A percentile compares a stretch with the other conserved stretches of the same genome.
These are phyloP conservation scores for Heterobasidion irregulare DNA, from an alignment of 1,284 basidiomycete species.

Conservation along the genomic window DNA sequence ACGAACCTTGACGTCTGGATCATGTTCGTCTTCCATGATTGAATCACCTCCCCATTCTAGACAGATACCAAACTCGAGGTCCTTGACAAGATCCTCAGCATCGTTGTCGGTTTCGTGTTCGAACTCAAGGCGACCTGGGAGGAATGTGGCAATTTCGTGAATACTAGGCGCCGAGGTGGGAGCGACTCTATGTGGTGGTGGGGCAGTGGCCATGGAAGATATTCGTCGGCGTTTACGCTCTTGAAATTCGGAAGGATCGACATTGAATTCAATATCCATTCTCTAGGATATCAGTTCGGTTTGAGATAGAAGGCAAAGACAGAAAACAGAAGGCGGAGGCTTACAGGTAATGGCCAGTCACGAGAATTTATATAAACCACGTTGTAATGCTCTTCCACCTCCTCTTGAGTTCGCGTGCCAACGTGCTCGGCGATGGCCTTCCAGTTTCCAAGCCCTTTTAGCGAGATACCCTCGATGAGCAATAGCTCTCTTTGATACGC, in stretches of 20 bases:
- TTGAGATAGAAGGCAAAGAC: background rate
- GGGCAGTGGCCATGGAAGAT: conserved; percentile 50
- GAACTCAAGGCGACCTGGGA: conserved; percentile 95
- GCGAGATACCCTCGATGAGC: conserved; percentile 83
- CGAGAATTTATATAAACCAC: conserved; percentile 75
- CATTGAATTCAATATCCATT: conserved; percentile 65
- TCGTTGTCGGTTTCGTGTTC: conserved; percentile 97
- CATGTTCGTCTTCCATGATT: conserved; percentile 68
- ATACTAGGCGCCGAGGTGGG: conserved; percentile 92
- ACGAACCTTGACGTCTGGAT: conserved; percentile 60
- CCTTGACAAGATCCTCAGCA: conserved; percentile 92
- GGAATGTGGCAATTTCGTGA: conserved; percentile 90
- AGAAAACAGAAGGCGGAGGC: conserved; percentile 13
- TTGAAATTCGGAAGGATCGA: conserved; percentile 80
- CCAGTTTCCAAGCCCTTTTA: conserved; percentile 96
- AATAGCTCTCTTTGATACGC: conserved; percentile 66
- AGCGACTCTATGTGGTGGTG: conserved; percentile 55
- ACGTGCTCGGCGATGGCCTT: conserved; percentile 94
- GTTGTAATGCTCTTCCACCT: conserved; percentile 89
- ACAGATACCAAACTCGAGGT: conserved; percentile 91
- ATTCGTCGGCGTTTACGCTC: conserved; percentile 82
- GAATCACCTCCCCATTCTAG: conserved; percentile 81
- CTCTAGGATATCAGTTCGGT: conserved; percentile 26
- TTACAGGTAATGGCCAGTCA: conserved; percentile 74
- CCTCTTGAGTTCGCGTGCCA: conserved; percentile 91